Conservation (phyloP, 257 asterid species). For the Asclepias syriaca region DNA sequence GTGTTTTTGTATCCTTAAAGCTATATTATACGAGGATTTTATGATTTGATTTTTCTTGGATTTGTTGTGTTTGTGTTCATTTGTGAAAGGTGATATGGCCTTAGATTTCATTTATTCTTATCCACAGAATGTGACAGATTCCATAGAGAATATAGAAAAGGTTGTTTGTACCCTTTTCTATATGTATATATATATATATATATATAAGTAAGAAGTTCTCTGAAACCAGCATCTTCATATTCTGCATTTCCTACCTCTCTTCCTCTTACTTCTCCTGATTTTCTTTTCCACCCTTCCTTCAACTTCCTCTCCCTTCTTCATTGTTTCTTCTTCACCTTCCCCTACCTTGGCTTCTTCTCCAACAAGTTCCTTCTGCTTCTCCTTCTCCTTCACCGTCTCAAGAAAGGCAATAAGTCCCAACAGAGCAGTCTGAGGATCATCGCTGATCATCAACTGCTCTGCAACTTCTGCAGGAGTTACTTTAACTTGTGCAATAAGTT, state of each 20-base stretch:
- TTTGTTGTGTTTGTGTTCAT: too few relatives aligned
- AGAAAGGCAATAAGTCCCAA: slow-evolving; percentile 10
- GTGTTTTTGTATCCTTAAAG: too few relatives aligned
- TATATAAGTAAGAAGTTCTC: too few relatives aligned
- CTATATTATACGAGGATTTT: too few relatives aligned
- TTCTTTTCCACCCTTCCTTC: background rate
- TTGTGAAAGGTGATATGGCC: too few relatives aligned
- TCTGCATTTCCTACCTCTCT: slow-evolving; percentile 14
- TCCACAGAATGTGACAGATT: too few relatives aligned
- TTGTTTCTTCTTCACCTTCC: background rate
- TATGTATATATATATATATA: too few relatives aligned
- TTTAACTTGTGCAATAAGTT: slow-evolving; percentile 18
- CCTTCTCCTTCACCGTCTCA: background rate
- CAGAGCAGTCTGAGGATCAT: slow-evolving; percentile 15
- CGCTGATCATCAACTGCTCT: slow-evolving; percentile 23
- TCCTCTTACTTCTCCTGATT: slow-evolving; percentile 16
- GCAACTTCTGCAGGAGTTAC: slow-evolving; percentile 30
- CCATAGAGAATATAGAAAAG: too few relatives aligned
- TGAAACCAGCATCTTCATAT: background rate
- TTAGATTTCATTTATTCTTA: too few relatives aligned
- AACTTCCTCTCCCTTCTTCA: background rate
- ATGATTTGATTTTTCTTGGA: too few relatives aligned
- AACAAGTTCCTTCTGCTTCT: slow-evolving; percentile 10
- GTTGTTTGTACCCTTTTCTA: too few relatives aligned
- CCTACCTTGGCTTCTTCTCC: slow-evolving; percentile 8